A percentile compares a stretch with the other conserved stretches of the same genome.
phyloP scores from a whole-genome alignment of 805 yeast species.

The Tetrapisispora phaffii region DNA sequence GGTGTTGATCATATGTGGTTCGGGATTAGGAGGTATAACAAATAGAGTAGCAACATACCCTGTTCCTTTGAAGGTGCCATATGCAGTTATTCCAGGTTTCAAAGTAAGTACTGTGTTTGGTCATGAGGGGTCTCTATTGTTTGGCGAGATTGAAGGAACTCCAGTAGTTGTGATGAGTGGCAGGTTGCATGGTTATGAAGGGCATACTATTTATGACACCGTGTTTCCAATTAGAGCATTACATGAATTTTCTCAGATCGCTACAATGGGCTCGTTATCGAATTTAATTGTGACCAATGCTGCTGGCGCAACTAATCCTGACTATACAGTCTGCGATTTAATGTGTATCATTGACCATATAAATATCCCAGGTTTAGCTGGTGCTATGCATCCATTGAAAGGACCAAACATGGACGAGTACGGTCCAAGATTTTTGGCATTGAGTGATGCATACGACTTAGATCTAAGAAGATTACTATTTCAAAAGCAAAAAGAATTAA shows the following conservation, averaged over 20 bases:
- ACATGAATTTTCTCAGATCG: constrained; percentile 31
- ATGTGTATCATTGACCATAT: constrained; percentile 88
- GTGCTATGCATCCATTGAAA: constrained; percentile 64
- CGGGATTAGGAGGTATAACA: constrained; percentile 86
- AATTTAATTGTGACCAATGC: constrained; percentile 85
- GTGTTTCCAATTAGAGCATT: constrained; percentile 81
- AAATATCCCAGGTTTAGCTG: constrained; percentile 84
- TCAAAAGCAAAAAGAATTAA: constrained; percentile 40
- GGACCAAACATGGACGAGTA: constrained; percentile 74
- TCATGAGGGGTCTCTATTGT: constrained; percentile 72
- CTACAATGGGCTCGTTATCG: constrained; percentile 35
- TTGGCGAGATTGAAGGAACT: constrained; percentile 63
- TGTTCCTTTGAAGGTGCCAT: constrained; percentile 44
- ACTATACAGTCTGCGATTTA: constrained; percentile 70
- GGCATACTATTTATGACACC: constrained; percentile 70
- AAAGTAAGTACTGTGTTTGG: constrained; percentile 78
- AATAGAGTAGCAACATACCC: constrained; percentile 30
- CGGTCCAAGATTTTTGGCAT: constrained; percentile 83
- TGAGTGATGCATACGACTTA: constrained; percentile 82
- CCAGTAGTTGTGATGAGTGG: constrained; percentile 94
- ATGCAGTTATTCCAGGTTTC: constrained; percentile 70
- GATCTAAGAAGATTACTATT: constrained; percentile 56
- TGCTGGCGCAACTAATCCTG: constrained; percentile 76
- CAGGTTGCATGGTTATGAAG: constrained; percentile 85
- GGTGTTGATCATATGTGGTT: constrained; percentile 81